Evolutionary conservation across 805 yeast species (phyloP).

Genomic region (Starmerella sp.): DNA sequence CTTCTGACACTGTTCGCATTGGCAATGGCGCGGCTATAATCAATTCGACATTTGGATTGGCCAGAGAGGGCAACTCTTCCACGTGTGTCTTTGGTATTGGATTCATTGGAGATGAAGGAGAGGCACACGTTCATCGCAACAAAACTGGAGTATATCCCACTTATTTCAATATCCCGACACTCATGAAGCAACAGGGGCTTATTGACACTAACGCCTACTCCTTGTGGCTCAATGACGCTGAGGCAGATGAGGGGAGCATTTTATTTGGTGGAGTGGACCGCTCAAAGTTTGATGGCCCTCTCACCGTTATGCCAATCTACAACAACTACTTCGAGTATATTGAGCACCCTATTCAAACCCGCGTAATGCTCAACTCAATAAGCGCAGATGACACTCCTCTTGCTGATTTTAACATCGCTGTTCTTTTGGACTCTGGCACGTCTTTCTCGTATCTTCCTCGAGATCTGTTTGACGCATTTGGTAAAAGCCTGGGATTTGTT

Average conservation of each 20-base stretch:
- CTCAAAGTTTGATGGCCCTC: conserved; percentile 34
- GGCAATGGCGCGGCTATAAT: conserved; percentile 38
- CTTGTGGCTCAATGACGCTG: conserved; percentile 33
- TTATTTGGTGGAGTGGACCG: conserved; percentile 39
- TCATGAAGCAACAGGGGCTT: conserved; percentile 39
- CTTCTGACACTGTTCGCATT: conserved; percentile 42
- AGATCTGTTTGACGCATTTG: conserved; percentile 24
- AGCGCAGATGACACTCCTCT: conserved; percentile 1
- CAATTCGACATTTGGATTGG: conserved; percentile 61
- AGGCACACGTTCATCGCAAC: conserved; percentile 15
- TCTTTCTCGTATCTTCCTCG: conserved; percentile 41
- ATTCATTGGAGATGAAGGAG: conserved; percentile 27
- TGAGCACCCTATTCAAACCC: conserved; percentile 19
- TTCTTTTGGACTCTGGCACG: conserved; percentile 49
- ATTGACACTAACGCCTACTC: conserved; percentile 38
- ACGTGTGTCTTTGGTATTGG: conserved; percentile 42
- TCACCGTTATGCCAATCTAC: conserved; percentile 29
- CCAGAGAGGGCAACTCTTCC: conserved; percentile 49
- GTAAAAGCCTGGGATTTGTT: conserved; percentile 31
- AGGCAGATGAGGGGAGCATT: conserved; percentile 30
- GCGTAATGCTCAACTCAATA: conserved; percentile 18
- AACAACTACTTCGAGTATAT: conserved; percentile 16
- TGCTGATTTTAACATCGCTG: conserved; percentile 30
- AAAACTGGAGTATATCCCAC: conserved; percentile 15
- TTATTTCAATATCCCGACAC: conserved; percentile 55